Evolutionary conservation across 257 asterid species (phyloP).

Genomic region (Solanum tacnaense): DNA sequence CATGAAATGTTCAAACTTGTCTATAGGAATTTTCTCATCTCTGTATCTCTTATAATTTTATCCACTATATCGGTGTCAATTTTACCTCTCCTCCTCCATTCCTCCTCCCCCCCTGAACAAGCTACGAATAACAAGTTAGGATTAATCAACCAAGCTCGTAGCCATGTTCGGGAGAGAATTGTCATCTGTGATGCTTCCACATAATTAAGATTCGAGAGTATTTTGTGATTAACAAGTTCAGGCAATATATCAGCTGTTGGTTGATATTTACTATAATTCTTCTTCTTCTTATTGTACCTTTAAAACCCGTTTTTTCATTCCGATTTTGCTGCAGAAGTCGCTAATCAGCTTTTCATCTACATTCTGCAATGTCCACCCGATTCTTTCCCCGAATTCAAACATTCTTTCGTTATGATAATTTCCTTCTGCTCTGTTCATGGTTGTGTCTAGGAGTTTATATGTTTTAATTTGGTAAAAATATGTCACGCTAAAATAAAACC

Average conservation of each 20-base stretch:
- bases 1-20: neutral
- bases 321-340: too few species aligned
- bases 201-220: neutral
- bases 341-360: too few species aligned
- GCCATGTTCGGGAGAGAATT: neutral
- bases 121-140: neutral
- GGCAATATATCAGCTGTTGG: neutral
- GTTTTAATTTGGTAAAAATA: too few species aligned
- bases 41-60: neutral
- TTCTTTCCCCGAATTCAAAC: neutral
- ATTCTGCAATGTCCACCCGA: too few species aligned
- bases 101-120: too few species aligned
- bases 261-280: too few species aligned
- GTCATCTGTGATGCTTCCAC: neutral
- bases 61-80: neutral
- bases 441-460: neutral
- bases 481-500: too few species aligned
- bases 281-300: too few species aligned
- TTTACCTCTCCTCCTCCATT: too few species aligned
- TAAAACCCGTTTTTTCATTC: too few species aligned
- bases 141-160: neutral
- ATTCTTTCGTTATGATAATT: neutral
- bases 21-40: conserved; percentile 1
- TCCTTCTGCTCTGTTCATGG: neutral
- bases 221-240: neutral